Evolutionary conservation across 2,329 filamentous ascomycete species (phyloP).

Genomic region (Calonectria fujianensis): DNA sequence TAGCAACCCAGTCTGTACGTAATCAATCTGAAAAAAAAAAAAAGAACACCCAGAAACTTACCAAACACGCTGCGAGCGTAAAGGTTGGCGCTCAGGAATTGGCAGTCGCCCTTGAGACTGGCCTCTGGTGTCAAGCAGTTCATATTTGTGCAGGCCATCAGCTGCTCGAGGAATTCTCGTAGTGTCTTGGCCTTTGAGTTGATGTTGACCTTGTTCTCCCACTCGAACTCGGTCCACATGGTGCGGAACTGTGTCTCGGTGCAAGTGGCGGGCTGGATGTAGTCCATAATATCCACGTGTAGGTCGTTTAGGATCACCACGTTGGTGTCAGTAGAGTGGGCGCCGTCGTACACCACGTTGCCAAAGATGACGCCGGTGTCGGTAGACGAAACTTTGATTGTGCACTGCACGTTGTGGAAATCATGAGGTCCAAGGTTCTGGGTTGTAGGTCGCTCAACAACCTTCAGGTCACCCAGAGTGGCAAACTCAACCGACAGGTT

Average conservation of each 20-base stretch:
- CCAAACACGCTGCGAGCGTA: constrained; percentile 98
- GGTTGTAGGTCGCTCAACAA: constrained; percentile 95
- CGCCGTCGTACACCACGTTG: constrained; percentile 97
- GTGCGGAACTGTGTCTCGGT: constrained; percentile 98
- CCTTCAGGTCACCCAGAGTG: constrained; percentile 97
- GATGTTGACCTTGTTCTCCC: constrained; percentile 99
- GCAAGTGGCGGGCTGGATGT: constrained; percentile 97
- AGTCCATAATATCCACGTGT: constrained; percentile 99
- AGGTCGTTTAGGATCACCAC: constrained; percentile 99
- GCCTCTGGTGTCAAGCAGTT: constrained; percentile 97
- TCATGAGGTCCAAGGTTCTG: constrained; percentile 97
- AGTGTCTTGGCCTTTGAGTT: constrained; percentile 96
- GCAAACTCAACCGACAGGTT: constrained; percentile 99
- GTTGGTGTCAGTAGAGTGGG: constrained; percentile 93
- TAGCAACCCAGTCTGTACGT: constrained; percentile 43
- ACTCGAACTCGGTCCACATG: constrained; percentile 99
- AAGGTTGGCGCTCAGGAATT: constrained; percentile 97
- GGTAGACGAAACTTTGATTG: constrained; percentile 98
- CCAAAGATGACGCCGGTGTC: constrained; percentile 99
- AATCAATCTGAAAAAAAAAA: background rate
- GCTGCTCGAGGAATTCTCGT: constrained; percentile 91
- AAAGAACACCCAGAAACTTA: constrained; percentile 73
- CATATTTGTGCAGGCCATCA: constrained; percentile 99
- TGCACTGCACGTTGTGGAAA: constrained; percentile 98
- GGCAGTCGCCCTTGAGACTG: constrained; percentile 96